These are phyloP conservation scores for Skeletonema marinoi DNA, from an alignment of 108 stramenopile genomes.

Conservation along the genomic window DNA sequence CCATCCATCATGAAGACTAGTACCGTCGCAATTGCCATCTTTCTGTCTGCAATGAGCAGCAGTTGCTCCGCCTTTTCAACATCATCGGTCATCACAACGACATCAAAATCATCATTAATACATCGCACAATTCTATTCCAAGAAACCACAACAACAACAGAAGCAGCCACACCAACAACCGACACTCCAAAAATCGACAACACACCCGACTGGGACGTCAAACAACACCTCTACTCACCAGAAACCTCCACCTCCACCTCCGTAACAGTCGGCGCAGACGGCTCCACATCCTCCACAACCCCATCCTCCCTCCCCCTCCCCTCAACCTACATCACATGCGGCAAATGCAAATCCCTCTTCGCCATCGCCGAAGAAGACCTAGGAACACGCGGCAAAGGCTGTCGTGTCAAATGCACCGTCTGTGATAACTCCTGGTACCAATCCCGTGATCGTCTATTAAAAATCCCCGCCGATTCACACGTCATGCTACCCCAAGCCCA, in stretches of 20 bases:
- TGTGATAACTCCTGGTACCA: constrained; percentile 84
- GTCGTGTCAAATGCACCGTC: constrained; percentile 80
- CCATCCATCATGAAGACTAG: not conserved
- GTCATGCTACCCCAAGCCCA: constrained; percentile 62
- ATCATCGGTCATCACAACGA: not conserved
- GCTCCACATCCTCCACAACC: not conserved
- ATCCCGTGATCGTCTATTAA: constrained; percentile 71
- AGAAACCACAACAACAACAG: not conserved
- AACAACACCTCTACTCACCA: constrained; percentile 34
- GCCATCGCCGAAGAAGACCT: constrained; percentile 63
- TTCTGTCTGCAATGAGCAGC: not conserved
- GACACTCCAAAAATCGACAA: not conserved
- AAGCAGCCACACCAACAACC: not conserved
- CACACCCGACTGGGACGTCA: constrained; percentile 25
- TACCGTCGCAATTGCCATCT: not conserved
- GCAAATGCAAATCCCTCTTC: constrained; percentile 66
- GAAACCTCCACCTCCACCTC: not conserved
- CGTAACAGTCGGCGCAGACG: constrained; percentile 18
- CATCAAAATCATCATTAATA: not conserved
- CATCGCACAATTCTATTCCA: not conserved
- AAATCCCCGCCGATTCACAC: constrained; percentile 52
- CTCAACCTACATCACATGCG: constrained; percentile 57
- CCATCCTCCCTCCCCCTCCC: constrained; percentile 20
- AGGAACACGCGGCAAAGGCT: constrained; percentile 61
- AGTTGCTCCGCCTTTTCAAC: not conserved